These are phyloP conservation scores for Ogataea thermomethanolica DNA, from an alignment of 805 yeast genomes.

Conservation along the genomic window DNA sequence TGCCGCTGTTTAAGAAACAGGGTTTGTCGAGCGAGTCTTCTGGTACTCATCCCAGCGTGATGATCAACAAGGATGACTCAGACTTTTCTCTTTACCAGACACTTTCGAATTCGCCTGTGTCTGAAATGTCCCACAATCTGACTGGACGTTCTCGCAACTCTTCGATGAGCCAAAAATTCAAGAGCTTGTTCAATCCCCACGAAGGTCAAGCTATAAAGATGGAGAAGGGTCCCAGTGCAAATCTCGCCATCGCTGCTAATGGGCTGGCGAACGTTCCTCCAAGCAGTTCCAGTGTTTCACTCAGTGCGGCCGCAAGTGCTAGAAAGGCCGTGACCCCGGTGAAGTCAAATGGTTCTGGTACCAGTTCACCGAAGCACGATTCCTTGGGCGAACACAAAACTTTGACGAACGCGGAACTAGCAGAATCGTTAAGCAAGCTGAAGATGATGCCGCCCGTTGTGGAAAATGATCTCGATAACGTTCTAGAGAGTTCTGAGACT, in stretches of 20 bases:
- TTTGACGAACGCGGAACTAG: slow-evolving; percentile 21
- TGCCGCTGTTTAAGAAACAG: slow-evolving; percentile 21
- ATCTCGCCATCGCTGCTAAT: too few species aligned
- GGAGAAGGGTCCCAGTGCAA: slow-evolving; percentile 10
- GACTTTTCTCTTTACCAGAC: slow-evolving; percentile 25
- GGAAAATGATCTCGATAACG: slow-evolving; percentile 34
- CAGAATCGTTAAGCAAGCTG: slow-evolving; percentile 26
- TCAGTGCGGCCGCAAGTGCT: neutral
- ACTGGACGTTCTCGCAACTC: slow-evolving; percentile 23
- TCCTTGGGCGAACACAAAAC: slow-evolving; percentile 9
- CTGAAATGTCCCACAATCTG: slow-evolving; percentile 16
- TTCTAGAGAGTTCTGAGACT: slow-evolving; percentile 22
- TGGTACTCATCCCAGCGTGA: slow-evolving; percentile 15
- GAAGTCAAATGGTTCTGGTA: slow-evolving; percentile 13
- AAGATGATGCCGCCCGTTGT: slow-evolving; percentile 32
- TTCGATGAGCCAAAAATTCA: slow-evolving; percentile 32
- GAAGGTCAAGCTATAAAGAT: slow-evolving; percentile 16
- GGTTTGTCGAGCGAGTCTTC: slow-evolving; percentile 12
- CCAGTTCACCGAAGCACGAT: slow-evolving; percentile 16
- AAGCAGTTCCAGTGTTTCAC: too few species aligned
- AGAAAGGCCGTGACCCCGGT: slow-evolving; percentile 17
- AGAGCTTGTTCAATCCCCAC: slow-evolving; percentile 28
- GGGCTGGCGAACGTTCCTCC: too few species aligned
- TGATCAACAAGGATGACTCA: slow-evolving; percentile 22
- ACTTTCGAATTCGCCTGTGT: slow-evolving; percentile 20